These are phyloP conservation scores for Colletotrichum liaoningense DNA, from an alignment of 2,329 filamentous ascomycete species.

Conservation along the genomic window DNA sequence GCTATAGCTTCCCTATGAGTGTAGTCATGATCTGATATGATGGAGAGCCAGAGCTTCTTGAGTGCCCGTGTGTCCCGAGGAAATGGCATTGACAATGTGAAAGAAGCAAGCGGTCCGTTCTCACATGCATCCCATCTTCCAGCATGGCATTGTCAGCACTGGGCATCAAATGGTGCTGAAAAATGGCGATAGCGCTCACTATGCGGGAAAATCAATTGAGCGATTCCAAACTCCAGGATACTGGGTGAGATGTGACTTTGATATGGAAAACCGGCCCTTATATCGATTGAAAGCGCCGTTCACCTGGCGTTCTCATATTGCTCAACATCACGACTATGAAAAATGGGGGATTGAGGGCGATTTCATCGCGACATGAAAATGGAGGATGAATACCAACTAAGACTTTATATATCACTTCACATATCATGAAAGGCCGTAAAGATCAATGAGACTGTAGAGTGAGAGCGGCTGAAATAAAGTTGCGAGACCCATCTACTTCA, in stretches of 20 bases:
- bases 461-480: slow-evolving; percentile 1
- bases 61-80: background rate
- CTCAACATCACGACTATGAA: background rate
- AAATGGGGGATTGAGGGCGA: background rate
- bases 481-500: background rate
- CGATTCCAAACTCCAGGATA: rapidly evolving
- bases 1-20: background rate
- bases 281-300: too few relatives aligned
- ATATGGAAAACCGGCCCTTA: background rate
- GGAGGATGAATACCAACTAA: background rate
- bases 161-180: too few relatives aligned
- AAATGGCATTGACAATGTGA: background rate
- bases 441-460: background rate
- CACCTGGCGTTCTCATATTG: background rate
- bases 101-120: background rate
- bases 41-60: background rate
- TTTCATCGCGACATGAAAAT: background rate
- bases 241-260: background rate
- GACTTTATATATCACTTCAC: background rate
- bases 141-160: background rate
- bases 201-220: background rate
- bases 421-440: background rate
- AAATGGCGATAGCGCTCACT: too few relatives aligned
- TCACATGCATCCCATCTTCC: background rate
- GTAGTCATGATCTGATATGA: background rate